Conservation (phyloP, 129 eudicot genomes). For the Gnaphalium uliginosum region DNA sequence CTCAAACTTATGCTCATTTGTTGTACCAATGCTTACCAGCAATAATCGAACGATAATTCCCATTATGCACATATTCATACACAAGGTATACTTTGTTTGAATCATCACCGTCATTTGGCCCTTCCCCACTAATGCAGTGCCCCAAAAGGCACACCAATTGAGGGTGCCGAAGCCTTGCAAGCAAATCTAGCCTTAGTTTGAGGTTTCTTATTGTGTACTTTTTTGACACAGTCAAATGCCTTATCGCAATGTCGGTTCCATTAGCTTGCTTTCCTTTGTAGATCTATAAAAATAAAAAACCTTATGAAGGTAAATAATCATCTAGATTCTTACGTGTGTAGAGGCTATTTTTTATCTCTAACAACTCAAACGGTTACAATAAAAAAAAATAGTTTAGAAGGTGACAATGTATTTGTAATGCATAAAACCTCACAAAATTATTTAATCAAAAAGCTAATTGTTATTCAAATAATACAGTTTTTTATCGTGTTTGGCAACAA, state of each 20-base stretch:
- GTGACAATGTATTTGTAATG: neutral
- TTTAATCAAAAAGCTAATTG: neutral
- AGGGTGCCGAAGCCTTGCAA: constrained; percentile 69
- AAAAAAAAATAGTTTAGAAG: neutral
- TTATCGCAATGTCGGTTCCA: constrained; percentile 58
- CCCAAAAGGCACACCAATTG: constrained; percentile 68
- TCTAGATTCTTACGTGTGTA: neutral
- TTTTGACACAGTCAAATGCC: constrained; percentile 52
- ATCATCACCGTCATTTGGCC: constrained; percentile 29
- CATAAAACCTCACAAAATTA: neutral
- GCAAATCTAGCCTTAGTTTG: constrained; percentile 62
- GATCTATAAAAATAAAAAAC: constrained; percentile 36
- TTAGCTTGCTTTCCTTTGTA: constrained; percentile 59
- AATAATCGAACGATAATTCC: constrained; percentile 46
- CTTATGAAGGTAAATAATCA: neutral
- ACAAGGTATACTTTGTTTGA: constrained; percentile 60
- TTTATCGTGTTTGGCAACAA: neutral
- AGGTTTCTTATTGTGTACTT: constrained; percentile 65
- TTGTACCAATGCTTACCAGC: constrained; percentile 44
- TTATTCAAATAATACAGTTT: neutral
- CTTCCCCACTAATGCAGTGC: constrained; percentile 54
- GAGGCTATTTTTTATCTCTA: neutral
- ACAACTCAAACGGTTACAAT: neutral
- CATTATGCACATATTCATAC: constrained; percentile 57
- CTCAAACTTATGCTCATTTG: constrained; percentile 7